These are phyloP conservation scores for Gloeopeniophorella convolvens DNA, from an alignment of 768 basidiomycete species.

Conservation along the genomic window DNA sequence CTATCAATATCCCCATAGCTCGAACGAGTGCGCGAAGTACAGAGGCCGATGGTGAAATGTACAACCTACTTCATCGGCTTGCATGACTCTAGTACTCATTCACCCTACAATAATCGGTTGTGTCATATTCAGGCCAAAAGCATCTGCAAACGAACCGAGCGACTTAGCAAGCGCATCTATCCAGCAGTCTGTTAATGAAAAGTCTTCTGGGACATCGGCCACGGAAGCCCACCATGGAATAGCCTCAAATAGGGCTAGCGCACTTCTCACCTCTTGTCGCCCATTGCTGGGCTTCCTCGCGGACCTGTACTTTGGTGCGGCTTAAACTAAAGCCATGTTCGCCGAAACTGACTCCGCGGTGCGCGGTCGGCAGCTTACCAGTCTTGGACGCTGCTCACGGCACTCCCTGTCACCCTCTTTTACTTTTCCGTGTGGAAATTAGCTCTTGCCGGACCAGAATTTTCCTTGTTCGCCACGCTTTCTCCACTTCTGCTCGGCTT, in stretches of 20 bases:
- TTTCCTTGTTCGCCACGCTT: constrained; percentile 64
- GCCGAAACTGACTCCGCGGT: neutral
- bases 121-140: constrained; percentile 4
- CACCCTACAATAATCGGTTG: neutral
- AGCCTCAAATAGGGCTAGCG: neutral
- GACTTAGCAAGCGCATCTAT: neutral
- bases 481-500: constrained; percentile 56
- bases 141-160: constrained; percentile 3
- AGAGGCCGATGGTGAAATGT: constrained; percentile 34
- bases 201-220: neutral
- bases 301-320: constrained; percentile 56
- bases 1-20: constrained; percentile 26
- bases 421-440: constrained; percentile 93
- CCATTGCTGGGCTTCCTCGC: constrained; percentile 28
- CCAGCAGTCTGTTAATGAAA: neutral
- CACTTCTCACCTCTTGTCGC: neutral
- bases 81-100: constrained; percentile 27
- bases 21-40: constrained; percentile 16
- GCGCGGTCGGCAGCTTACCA: constrained; percentile 48
- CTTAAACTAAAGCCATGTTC: neutral
- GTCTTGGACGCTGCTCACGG: constrained; percentile 80
- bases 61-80: constrained; percentile 38
- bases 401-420: constrained; percentile 73
- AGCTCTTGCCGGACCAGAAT: constrained; percentile 76
- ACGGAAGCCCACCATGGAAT: constrained; percentile 1